Evolutionary conservation across 345 rosid species (phyloP).

Genomic region (Corchorus capsularis): DNA sequence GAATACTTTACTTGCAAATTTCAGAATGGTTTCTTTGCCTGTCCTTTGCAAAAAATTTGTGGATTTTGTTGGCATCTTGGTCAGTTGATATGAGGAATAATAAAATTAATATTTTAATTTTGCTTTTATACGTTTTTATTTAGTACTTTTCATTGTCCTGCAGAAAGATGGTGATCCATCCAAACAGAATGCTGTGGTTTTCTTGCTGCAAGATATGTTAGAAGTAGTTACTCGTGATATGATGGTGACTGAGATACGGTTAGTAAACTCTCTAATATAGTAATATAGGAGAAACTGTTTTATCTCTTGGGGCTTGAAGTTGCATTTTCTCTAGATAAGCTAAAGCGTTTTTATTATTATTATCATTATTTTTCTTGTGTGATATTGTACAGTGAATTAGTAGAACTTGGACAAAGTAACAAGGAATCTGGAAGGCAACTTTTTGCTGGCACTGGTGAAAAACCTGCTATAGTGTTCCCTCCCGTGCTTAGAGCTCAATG

Average conservation of each 20-base stretch:
- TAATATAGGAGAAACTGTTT: slow-evolving; percentile 1
- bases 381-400: slow-evolving; percentile 61
- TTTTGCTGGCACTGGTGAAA: slow-evolving; percentile 86
- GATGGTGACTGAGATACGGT: slow-evolving; percentile 96
- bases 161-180: slow-evolving; percentile 89
- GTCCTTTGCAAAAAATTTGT: slow-evolving; percentile 75
- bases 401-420: slow-evolving; percentile 80
- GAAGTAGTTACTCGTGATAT: slow-evolving; percentile 94
- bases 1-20: slow-evolving; percentile 79
- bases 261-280: slow-evolving; percentile 35
- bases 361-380: not conserved
- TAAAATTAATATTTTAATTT: not conserved
- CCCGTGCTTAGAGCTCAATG: slow-evolving; percentile 75
- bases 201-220: slow-evolving; percentile 91
- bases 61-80: slow-evolving; percentile 87
- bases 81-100: slow-evolving; percentile 38
- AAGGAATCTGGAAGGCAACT: slow-evolving; percentile 95
- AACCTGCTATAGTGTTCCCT: slow-evolving; percentile 87
- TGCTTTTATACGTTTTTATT: slow-evolving; percentile 16
- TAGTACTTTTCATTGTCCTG: slow-evolving; percentile 27
- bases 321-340: not conserved
- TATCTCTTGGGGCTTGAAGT: not conserved
- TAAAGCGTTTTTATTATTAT: not conserved
- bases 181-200: slow-evolving; percentile 71
- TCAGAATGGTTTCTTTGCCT: slow-evolving; percentile 85